phyloP scores from a whole-genome alignment of 805 yeast species.

The Candida patagonica region DNA sequence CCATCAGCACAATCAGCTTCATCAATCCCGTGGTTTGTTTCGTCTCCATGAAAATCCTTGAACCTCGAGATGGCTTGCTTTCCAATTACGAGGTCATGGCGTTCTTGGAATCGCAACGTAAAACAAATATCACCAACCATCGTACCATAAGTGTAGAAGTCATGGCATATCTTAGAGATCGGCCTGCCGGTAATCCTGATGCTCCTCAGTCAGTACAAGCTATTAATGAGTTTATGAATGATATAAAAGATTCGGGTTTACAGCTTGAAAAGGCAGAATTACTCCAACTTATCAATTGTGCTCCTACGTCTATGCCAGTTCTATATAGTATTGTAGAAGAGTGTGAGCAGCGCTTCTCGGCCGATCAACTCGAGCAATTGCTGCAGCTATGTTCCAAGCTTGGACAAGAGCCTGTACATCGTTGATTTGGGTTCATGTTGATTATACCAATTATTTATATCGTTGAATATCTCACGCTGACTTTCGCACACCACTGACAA shows the following conservation, averaged over 20 bases:
- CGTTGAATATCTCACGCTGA: constrained; percentile 4
- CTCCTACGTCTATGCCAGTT: constrained; percentile 74
- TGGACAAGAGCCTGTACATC: constrained; percentile 25
- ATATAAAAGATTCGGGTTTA: constrained; percentile 34
- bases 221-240: constrained; percentile 34
- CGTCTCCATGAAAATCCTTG: constrained; percentile 38
- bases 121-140: constrained; percentile 3
- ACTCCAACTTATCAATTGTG: constrained; percentile 69
- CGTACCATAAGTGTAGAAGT: constrained; percentile 28
- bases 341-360: constrained; percentile 78
- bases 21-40: too few relatives aligned
- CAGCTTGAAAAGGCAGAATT: constrained; percentile 73
- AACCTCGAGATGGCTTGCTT: constrained; percentile 46
- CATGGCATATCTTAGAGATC: constrained; percentile 30
- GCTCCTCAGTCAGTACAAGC: constrained; percentile 27
- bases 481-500: constrained; percentile 88
- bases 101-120: constrained; percentile 32
- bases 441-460: too few relatives aligned
- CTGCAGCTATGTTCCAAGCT: constrained; percentile 43
- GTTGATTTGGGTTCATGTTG: too few relatives aligned
- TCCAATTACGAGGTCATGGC: constrained; percentile 57
- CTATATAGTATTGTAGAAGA: constrained; percentile 80
- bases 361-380: constrained; percentile 52
- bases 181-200: constrained; percentile 31
- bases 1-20: too few relatives aligned